These are phyloP conservation scores for Globisporangium cystogenes DNA, from an alignment of 352 stramenopile genomes.

Conservation along the genomic window DNA sequence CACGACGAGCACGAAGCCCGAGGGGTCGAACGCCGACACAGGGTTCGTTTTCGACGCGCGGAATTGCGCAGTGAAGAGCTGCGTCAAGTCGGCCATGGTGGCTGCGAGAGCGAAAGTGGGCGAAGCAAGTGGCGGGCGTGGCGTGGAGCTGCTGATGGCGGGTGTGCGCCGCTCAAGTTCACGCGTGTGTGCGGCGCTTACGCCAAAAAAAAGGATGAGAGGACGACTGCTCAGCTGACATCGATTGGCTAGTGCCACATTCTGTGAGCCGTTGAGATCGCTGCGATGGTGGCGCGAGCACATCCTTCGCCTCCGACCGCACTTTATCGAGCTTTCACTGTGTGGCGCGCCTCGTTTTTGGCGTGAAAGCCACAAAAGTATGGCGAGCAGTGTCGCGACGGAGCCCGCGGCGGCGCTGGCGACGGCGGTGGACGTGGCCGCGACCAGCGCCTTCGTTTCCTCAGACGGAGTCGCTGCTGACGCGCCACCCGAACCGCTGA, in stretches of 20 bases:
- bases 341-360: too few relatives aligned
- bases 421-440: not conserved
- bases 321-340: too few relatives aligned
- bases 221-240: too few relatives aligned
- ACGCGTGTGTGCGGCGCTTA: too few relatives aligned
- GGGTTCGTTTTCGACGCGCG: constrained; percentile 78
- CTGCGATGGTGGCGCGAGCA: not conserved
- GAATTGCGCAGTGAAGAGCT: constrained; percentile 81
- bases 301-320: too few relatives aligned
- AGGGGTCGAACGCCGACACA: constrained; percentile 80
- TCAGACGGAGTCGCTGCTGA: not conserved
- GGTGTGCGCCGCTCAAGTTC: too few relatives aligned
- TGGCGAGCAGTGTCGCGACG: too few relatives aligned
- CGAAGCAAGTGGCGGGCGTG: not conserved
- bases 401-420: too few relatives aligned
- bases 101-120: too few relatives aligned
- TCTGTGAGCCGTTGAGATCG: not conserved
- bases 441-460: not conserved
- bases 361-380: not conserved
- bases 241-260: not conserved
- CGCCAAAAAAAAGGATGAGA: too few relatives aligned
- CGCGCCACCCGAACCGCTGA: constrained; percentile 21
- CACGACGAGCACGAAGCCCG: constrained; percentile 82
- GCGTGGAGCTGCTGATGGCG: not conserved
- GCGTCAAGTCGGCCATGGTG: constrained; percentile 58